Evolutionary conservation across 257 asterid species (phyloP), one percentile per base, ranked within the genome.

Genomic region (Euphrasia confusa): DNA sequence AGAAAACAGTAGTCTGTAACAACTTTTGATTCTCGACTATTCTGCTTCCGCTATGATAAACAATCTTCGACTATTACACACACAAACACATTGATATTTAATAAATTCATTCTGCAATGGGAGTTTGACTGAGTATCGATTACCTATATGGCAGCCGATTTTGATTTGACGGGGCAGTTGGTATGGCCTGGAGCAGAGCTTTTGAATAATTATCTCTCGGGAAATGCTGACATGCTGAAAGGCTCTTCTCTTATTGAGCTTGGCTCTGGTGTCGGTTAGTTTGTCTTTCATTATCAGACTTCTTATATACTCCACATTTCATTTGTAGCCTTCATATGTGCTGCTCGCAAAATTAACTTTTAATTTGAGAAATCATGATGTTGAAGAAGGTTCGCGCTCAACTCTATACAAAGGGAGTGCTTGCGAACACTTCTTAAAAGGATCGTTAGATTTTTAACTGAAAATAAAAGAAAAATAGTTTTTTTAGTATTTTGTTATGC

Each of bases 111-210:
- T 39, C 28, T 48, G 64, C 61, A 65, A 32, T 50, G 18, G 26
- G 40, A 57, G 39, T 60, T 84, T 88, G 52, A 50, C 56, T 50
- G 52, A 50, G 28, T 50, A 59, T 80, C 81, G 57, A 30, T 30
- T 30, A 35, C 60, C 49, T 68, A 33, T 59, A 13, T 68, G 75
- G 71, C 96, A 91, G 95, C 99, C 69, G 97, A 92, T 80, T 92
- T 83, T 74, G 99, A 92, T 78, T 72, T 92, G 75, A 92, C 99
- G 4, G 97, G 96, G 53, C 99, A 92, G 83, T 67, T 92, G 74
- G 99, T 89, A 13, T 92, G 99, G 99, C 96, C 97, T 48, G 97
- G 99, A 66, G 96, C 98, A 6, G 87, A 72, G 61, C 84, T 88
- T 53, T 49, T 88, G 81, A 91, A 91, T 66, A 75, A 81, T 67